Evolutionary conservation across 179 eudicot genomes (phyloP).

Genomic region (Monotropa hypopitys): DNA sequence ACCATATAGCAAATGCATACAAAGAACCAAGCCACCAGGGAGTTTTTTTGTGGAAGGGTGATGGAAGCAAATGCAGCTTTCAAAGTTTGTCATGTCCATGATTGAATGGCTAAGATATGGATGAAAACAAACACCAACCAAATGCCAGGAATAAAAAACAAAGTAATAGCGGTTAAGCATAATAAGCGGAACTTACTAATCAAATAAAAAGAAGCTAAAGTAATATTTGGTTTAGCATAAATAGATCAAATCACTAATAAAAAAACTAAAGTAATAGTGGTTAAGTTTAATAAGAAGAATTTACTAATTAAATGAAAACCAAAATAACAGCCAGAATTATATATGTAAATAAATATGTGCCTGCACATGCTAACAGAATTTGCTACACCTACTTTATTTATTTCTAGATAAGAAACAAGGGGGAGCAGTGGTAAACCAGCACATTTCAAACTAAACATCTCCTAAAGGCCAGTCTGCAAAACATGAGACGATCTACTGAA

Average conservation of each 20-base stretch:
- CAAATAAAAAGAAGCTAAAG: neutral
- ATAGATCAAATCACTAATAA: neutral
- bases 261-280: neutral
- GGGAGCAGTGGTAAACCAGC: neutral
- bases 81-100: neutral
- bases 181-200: neutral
- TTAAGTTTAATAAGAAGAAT: neutral
- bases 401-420: neutral
- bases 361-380: neutral
- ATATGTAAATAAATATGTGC: neutral
- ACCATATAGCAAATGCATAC: neutral
- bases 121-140: neutral
- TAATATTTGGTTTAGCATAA: neutral
- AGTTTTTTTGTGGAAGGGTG: neutral
- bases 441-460: neutral
- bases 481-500: neutral
- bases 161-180: neutral
- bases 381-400: neutral
- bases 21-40: neutral
- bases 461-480: neutral
- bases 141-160: neutral
- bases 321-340: neutral
- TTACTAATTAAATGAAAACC: neutral
- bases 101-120: neutral
- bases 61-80: neutral